phyloP scores from a whole-genome alignment of 352 stramenopile species.

The Phytophthora fragariae region DNA sequence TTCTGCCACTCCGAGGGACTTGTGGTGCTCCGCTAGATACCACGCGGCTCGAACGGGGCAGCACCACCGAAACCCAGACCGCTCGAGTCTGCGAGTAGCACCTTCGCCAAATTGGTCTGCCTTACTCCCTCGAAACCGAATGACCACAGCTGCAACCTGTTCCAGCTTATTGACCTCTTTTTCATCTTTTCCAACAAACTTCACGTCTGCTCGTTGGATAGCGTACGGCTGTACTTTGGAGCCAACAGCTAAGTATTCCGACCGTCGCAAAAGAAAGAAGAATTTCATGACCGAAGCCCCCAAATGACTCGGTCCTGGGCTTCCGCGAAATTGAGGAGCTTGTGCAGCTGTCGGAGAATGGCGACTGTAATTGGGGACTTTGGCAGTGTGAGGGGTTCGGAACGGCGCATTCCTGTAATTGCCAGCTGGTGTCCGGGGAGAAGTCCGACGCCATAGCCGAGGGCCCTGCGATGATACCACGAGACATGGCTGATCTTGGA shows the following conservation, averaged over 20 bases:
- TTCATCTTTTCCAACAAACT: background rate
- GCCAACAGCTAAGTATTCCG: too few relatives aligned
- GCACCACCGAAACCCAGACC: background rate
- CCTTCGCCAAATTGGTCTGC: conserved; percentile 8
- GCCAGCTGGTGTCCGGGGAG: background rate
- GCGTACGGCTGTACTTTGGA: too few relatives aligned
- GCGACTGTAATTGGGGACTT: background rate
- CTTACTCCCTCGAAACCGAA: conserved; percentile 8
- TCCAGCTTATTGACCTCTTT: background rate
- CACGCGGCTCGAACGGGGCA: background rate
- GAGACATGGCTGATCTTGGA: background rate
- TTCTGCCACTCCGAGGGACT: too few relatives aligned
- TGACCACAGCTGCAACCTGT: background rate
- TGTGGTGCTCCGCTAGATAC: background rate
- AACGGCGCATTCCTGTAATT: background rate
- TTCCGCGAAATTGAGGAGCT: background rate
- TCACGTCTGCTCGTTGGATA: background rate
- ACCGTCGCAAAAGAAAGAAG: too few relatives aligned
- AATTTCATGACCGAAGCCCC: too few relatives aligned
- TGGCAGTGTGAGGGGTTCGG: background rate
- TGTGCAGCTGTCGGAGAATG: background rate
- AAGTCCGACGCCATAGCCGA: background rate
- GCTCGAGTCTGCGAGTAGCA: background rate
- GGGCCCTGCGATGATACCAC: background rate
- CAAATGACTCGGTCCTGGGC: too few relatives aligned